Evolutionary conservation across 2,329 filamentous ascomycete genomes (phyloP).

Genomic region (Dichotomopilus funicola): DNA sequence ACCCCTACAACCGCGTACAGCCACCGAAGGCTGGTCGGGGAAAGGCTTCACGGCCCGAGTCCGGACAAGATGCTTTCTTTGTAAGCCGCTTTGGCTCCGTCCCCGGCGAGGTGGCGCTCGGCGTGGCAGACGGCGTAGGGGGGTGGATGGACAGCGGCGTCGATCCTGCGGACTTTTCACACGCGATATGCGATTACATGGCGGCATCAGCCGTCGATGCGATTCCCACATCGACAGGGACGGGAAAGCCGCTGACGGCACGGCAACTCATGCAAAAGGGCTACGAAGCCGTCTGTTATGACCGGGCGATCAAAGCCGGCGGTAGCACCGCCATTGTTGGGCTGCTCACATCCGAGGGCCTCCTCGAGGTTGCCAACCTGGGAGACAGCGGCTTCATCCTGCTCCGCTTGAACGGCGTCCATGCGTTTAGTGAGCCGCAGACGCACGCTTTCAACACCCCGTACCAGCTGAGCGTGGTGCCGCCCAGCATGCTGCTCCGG

Average conservation of each 20-base stretch:
- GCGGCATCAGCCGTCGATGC: constrained; percentile 63
- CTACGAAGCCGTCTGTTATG: constrained; percentile 73
- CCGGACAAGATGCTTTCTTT: constrained; percentile 96
- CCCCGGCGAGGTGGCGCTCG: constrained; percentile 65
- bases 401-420: constrained; percentile 76
- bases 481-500: constrained; percentile 69
- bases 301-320: constrained; percentile 68
- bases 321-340: constrained; percentile 92
- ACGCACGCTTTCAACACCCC: constrained; percentile 98
- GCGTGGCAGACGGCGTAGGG: constrained; percentile 89
- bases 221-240: constrained; percentile 26
- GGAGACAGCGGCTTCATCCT: constrained; percentile 93
- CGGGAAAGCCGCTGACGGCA: constrained; percentile 45
- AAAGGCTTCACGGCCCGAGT: constrained; percentile 61
- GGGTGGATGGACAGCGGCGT: constrained; percentile 91
- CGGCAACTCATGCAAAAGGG: constrained; percentile 71
- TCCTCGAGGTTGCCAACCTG: constrained; percentile 82
- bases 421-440: constrained; percentile 76
- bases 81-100: constrained; percentile 70
- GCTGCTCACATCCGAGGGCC: constrained; percentile 64
- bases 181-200: constrained; percentile 91
- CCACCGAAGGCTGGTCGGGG: constrained; percentile 41
- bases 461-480: constrained; percentile 86
- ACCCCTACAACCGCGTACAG: constrained; percentile 54
- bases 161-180: constrained; percentile 91